phyloP scores from a whole-genome alignment of 805 yeast species.

The Saccharomyces mikatae region DNA sequence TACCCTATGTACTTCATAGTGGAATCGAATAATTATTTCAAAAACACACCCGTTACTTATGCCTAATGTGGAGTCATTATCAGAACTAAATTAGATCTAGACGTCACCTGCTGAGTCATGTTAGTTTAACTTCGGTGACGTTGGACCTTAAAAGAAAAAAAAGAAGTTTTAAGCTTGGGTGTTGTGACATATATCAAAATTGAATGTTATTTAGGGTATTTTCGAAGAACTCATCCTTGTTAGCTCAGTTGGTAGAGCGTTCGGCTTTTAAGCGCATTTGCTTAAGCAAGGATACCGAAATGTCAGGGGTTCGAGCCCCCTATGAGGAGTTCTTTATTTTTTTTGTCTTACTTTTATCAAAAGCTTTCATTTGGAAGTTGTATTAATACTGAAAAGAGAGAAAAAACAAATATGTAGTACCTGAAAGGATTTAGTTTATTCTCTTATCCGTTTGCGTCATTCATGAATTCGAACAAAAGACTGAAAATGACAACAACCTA shows the following conservation, averaged over 20 bases:
- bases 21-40: too few species aligned
- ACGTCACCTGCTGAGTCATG: too few species aligned
- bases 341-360: neutral
- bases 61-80: too few species aligned
- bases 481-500: neutral
- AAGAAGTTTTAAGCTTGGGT: too few species aligned
- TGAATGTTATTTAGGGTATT: too few species aligned
- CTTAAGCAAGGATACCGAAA: constrained; percentile 37
- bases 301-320: constrained; percentile 48
- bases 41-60: too few species aligned
- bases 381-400: neutral
- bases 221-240: constrained; percentile 37
- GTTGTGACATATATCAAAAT: too few species aligned
- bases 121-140: too few species aligned
- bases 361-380: neutral
- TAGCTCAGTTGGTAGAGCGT: constrained; percentile 68
- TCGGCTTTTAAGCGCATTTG: constrained; percentile 47
- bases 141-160: too few species aligned
- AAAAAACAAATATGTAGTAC: neutral
- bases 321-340: constrained; percentile 36
- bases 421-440: neutral
- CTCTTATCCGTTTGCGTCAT: neutral
- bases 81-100: too few species aligned
- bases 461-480: neutral
- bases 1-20: too few species aligned